Conservation (phyloP, 176 grass and related monocot genomes). For the Zoysia pacifica region DNA sequence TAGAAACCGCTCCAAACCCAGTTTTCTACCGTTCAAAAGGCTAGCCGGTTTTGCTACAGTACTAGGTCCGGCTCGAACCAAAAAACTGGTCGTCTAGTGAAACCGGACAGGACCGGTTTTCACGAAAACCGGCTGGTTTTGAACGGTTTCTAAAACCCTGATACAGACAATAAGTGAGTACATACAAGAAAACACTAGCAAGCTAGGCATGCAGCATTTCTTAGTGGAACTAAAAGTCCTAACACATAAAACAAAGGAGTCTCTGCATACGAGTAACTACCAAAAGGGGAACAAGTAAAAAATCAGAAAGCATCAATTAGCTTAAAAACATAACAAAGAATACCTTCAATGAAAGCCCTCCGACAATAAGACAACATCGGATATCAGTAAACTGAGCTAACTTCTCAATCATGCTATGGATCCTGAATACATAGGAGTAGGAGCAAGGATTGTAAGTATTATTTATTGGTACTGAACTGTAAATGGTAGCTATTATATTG, state of each 20-base stretch:
- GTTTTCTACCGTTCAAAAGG: too few relatives aligned
- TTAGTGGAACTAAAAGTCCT: constrained; percentile 14
- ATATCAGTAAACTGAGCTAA: constrained; percentile 94
- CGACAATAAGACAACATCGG: constrained; percentile 93
- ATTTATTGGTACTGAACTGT: neutral
- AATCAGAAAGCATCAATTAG: neutral
- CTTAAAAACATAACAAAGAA: constrained; percentile 25
- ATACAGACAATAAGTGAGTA: neutral
- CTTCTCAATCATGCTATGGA: constrained; percentile 97
- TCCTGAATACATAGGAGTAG: constrained; percentile 48
- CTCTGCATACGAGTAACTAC: neutral
- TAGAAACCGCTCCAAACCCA: too few relatives aligned
- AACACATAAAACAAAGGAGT: neutral
- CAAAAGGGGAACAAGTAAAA: neutral
- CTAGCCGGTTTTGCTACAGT: too few relatives aligned
- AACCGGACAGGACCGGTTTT: too few relatives aligned
- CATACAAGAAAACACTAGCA: neutral
- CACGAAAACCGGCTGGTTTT: too few relatives aligned
- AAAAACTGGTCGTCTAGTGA: too few relatives aligned
- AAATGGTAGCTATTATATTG: neutral
- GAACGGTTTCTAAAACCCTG: too few relatives aligned
- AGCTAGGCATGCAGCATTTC: constrained; percentile 3
- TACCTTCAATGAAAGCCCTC: constrained; percentile 93
- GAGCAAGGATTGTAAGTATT: constrained; percentile 1
- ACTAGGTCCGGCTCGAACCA: too few relatives aligned